phyloP scores from a whole-genome alignment of 805 yeast species.

The Candida mattraensis region DNA sequence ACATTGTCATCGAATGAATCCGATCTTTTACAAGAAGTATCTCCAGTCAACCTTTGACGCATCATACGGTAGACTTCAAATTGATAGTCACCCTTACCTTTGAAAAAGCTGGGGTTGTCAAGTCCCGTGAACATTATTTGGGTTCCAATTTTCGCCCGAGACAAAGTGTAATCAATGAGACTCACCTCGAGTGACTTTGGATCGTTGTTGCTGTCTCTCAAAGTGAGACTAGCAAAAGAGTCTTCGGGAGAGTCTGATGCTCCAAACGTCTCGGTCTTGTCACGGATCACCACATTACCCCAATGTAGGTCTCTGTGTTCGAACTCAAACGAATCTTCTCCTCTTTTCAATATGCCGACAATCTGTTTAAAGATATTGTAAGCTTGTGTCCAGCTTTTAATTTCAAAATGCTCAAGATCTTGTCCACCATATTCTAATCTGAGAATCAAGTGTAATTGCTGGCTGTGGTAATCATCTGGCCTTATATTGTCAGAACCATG shows the following conservation, averaged over 20 bases:
- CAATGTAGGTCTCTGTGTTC: slow-evolving; percentile 74
- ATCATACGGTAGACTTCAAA: slow-evolving; percentile 60
- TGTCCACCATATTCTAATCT: slow-evolving; percentile 42
- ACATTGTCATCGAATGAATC: slow-evolving; percentile 10
- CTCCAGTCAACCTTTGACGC: slow-evolving; percentile 37
- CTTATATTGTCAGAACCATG: slow-evolving; percentile 31
- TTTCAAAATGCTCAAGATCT: slow-evolving; percentile 43
- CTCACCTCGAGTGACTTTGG: slow-evolving; percentile 35
- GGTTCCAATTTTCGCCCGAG: slow-evolving; percentile 42
- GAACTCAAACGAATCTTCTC: slow-evolving; percentile 53
- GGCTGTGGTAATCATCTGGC: slow-evolving; percentile 37
- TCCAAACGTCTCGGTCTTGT: slow-evolving; percentile 1
- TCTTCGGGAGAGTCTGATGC: slow-evolving; percentile 8
- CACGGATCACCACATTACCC: slow-evolving; percentile 57
- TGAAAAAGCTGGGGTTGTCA: slow-evolving; percentile 62
- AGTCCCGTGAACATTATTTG: slow-evolving; percentile 50
- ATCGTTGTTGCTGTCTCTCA: slow-evolving; percentile 6
- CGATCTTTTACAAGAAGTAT: slow-evolving; percentile 1
- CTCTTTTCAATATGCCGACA: slow-evolving; percentile 46
- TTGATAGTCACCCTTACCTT: slow-evolving; percentile 59
- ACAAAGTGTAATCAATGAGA: slow-evolving; percentile 57
- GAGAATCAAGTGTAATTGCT: slow-evolving; percentile 38
- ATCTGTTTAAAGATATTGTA: slow-evolving; percentile 53
- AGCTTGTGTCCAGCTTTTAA: slow-evolving; percentile 41
- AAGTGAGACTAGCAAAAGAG: slow-evolving; percentile 13